Conservation (phyloP, 441 rosid genomes). For the Lagerstroemia fauriei region DNA sequence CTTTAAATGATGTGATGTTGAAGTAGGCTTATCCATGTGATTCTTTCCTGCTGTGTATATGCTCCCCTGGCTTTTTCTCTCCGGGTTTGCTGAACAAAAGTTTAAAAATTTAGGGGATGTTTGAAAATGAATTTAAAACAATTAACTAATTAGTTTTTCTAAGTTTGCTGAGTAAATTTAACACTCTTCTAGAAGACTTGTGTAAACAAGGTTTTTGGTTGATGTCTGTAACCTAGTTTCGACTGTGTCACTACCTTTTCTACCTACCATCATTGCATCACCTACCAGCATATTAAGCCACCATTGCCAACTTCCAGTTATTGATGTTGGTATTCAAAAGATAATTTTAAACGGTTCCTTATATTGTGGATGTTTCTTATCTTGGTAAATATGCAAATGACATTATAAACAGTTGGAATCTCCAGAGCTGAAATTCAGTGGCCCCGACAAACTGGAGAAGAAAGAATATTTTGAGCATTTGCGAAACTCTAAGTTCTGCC, state of each 20-base stretch:
- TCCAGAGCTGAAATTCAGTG: conserved; percentile 88
- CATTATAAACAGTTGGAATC: conserved; percentile 75
- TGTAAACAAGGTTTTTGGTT: neutral
- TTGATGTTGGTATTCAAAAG: neutral
- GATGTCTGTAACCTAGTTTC: neutral
- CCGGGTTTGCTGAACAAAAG: neutral
- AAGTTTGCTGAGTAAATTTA: neutral
- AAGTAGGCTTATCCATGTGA: neutral
- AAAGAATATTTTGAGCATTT: conserved; percentile 85
- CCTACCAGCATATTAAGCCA: neutral
- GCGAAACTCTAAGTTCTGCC: conserved; percentile 85
- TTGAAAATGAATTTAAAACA: neutral
- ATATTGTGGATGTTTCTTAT: neutral
- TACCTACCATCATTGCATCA: neutral
- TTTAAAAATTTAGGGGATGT: neutral
- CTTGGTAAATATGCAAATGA: conserved; percentile 22
- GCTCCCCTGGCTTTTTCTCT: neutral
- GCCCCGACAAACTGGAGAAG: conserved; percentile 74
- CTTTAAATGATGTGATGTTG: neutral
- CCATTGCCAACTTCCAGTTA: neutral
- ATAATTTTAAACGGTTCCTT: neutral
- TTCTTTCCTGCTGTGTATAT: neutral
- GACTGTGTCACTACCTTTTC: neutral
- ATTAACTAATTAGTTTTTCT: neutral
- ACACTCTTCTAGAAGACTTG: neutral